Percentiles rank a stretch among this genome's conserved stretches.
These are phyloP conservation scores for Xerophyta viscosa DNA, from an alignment of 106 monocot species.

Conservation along the genomic window DNA sequence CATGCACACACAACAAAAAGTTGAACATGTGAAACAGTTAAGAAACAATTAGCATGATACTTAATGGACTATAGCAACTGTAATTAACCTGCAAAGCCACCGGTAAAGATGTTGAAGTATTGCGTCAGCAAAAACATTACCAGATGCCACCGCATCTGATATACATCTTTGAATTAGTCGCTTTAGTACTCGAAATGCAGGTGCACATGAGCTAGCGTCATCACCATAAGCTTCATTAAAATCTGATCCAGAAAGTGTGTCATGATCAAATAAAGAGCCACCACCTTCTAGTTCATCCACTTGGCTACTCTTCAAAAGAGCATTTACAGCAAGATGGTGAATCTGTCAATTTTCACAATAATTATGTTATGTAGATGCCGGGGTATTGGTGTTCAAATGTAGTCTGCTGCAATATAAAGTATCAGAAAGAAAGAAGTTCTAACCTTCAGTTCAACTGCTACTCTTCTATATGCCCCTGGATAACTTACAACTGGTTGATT, in stretches of 20 bases:
- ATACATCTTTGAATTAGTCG: conserved; percentile 87
- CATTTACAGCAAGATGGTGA: conserved; percentile 92
- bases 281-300: conserved; percentile 90
- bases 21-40: conserved; percentile 9
- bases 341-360: conserved; percentile 28
- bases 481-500: conserved; percentile 59
- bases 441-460: conserved; percentile 86
- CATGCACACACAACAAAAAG: background rate
- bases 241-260: conserved; percentile 22
- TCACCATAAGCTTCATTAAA: conserved; percentile 41
- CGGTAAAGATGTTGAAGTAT: conserved; percentile 86
- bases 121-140: conserved; percentile 93
- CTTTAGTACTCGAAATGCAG: conserved; percentile 83
- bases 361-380: background rate
- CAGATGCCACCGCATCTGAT: conserved; percentile 78
- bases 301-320: conserved; percentile 87
- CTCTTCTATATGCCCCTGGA: conserved; percentile 91
- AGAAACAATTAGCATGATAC: background rate
- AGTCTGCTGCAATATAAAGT: too few species aligned
- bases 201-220: conserved; percentile 53
- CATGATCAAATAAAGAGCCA: conserved; percentile 44
- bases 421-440: background rate
- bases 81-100: conserved; percentile 84
- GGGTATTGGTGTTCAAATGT: too few species aligned
- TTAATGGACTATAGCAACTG: too few species aligned